Conservation (phyloP, 306 rosid species). For the Medicago truncatula region DNA sequence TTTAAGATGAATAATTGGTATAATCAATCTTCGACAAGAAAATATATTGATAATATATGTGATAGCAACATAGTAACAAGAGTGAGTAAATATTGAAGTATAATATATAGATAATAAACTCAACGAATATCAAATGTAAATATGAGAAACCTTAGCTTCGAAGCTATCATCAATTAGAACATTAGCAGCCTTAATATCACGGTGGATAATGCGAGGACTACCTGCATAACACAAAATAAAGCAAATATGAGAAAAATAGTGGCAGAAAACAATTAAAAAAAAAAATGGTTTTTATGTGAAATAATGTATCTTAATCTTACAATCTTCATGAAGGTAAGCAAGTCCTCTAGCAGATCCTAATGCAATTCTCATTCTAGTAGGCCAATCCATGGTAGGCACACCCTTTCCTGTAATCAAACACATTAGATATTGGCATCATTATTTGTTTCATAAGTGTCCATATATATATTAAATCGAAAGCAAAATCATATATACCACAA, state of each 20-base stretch:
- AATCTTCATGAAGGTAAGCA: conserved; percentile 86
- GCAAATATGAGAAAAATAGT: not conserved
- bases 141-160: conserved; percentile 15
- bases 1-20: not conserved
- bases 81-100: too few relatives aligned
- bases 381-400: conserved; percentile 73
- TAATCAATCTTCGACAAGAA: not conserved
- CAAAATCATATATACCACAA: not conserved
- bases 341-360: conserved; percentile 83
- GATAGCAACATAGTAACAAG: not conserved
- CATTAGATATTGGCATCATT: not conserved
- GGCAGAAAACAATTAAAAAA: not conserved
- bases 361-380: conserved; percentile 70
- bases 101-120: too few relatives aligned
- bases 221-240: not conserved
- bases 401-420: conserved; percentile 55
- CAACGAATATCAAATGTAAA: not conserved
- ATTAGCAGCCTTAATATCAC: conserved; percentile 21
- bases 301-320: conserved; percentile 49
- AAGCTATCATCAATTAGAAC: conserved; percentile 15
- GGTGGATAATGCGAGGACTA: conserved; percentile 18
- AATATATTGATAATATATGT: not conserved
- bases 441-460: not conserved
- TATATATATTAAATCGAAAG: not conserved
- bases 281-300: not conserved